Evolutionary conservation across 2,329 filamentous ascomycete species (phyloP).

Genomic region (Dryadomyces quercus-mongolicae): DNA sequence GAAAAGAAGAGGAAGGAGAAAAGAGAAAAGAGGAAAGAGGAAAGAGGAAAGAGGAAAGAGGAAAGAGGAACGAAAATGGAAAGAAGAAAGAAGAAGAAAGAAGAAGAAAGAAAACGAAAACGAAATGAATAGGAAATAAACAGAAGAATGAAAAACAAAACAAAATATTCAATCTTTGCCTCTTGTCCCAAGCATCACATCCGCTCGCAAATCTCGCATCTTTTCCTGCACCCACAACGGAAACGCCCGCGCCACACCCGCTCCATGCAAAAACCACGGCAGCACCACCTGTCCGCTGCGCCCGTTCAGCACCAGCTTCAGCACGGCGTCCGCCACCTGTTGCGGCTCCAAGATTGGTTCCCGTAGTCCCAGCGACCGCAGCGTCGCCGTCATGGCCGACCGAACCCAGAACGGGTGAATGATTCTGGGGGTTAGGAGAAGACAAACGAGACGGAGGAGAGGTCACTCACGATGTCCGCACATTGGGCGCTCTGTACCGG

Average conservation of each 20-base stretch:
- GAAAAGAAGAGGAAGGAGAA: not conserved
- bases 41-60: too few relatives aligned
- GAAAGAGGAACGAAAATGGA: not conserved
- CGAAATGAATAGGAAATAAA: not conserved
- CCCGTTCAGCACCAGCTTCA: slow-evolving; percentile 45
- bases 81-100: not conserved
- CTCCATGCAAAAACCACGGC: slow-evolving; percentile 29
- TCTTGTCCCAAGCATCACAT: not conserved
- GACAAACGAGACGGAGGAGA: too few relatives aligned
- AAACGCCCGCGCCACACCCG: slow-evolving; percentile 34
- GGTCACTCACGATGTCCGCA: slow-evolving; percentile 39
- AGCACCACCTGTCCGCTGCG: slow-evolving; percentile 43
- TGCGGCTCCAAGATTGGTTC: slow-evolving; percentile 44
- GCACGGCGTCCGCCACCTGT: slow-evolving; percentile 52
- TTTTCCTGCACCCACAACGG: slow-evolving; percentile 23
- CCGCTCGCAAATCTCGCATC: not conserved
- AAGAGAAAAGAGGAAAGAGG: not conserved
- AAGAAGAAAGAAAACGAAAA: not conserved
- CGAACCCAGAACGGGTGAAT: slow-evolving; percentile 8
- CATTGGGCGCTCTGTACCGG: slow-evolving; percentile 47
- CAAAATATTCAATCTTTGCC: not conserved
- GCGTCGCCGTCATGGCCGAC: slow-evolving; percentile 13
- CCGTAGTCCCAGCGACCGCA: slow-evolving; percentile 53
- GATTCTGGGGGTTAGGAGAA: not conserved
- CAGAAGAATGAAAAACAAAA: not conserved